Evolutionary conservation across 306 rosid genomes (phyloP).

Genomic region (Datisca glomerata): DNA sequence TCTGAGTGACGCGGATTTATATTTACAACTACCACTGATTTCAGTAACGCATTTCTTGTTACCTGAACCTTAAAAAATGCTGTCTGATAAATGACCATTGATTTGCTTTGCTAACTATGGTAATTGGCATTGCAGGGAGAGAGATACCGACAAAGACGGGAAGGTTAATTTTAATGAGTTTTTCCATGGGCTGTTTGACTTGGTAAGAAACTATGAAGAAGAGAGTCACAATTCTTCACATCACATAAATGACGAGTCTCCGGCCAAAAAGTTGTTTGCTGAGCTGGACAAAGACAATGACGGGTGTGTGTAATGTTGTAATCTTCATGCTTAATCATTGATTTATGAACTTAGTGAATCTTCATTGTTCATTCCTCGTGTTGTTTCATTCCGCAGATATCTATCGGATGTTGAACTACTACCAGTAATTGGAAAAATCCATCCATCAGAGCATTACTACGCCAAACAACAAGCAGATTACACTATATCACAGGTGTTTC

Average conservation of each 20-base stretch:
- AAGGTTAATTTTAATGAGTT: slow-evolving; percentile 86
- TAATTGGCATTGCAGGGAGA: slow-evolving; percentile 45
- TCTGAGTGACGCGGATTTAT: no score
- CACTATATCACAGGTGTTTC: slow-evolving; percentile 86
- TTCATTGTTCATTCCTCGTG: no score
- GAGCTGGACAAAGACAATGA: slow-evolving; percentile 88
- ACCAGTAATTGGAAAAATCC: slow-evolving; percentile 79
- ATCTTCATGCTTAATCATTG: slow-evolving; percentile 8
- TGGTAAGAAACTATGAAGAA: slow-evolving; percentile 84
- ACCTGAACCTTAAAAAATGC: no score
- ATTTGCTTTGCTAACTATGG: slow-evolving; percentile 15
- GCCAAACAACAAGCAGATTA: slow-evolving; percentile 95
- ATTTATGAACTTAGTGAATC: slow-evolving; percentile 7
- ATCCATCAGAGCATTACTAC: slow-evolving; percentile 90
- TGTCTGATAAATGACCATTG: background rate
- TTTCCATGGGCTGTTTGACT: slow-evolving; percentile 94
- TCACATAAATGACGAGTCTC: slow-evolving; percentile 47
- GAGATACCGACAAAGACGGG: slow-evolving; percentile 84
- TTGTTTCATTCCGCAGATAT: slow-evolving; percentile 29
- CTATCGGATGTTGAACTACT: slow-evolving; percentile 69
- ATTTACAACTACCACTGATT: no score
- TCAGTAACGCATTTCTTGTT: no score
- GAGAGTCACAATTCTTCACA: slow-evolving; percentile 57
- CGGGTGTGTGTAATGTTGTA: slow-evolving; percentile 38
- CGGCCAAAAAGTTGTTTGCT: slow-evolving; percentile 66